A percentile compares a stretch with the other conserved stretches of the same genome.
These are phyloP conservation scores for Leptodontidium sp. DNA, from an alignment of 2,329 filamentous ascomycete species.

Conservation along the genomic window DNA sequence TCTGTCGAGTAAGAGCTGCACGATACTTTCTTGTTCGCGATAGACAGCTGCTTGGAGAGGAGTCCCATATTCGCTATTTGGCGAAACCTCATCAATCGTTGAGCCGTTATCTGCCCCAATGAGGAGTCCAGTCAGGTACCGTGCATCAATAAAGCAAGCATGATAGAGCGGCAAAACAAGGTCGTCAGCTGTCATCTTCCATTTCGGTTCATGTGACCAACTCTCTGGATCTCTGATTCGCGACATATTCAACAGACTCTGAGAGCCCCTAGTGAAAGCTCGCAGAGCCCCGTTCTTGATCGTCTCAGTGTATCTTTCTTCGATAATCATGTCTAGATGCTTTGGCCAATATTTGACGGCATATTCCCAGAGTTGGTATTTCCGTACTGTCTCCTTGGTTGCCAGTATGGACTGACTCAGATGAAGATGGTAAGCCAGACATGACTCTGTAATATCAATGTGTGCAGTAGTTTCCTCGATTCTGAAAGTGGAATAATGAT, in stretches of 20 bases:
- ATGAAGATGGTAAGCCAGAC: neutral
- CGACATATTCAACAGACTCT: conserved; percentile 8
- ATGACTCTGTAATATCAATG: neutral
- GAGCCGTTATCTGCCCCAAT: neutral
- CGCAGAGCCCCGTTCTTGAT: neutral
- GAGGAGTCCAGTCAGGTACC: neutral
- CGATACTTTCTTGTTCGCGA: neutral
- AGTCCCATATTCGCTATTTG: neutral
- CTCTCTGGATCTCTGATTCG: neutral
- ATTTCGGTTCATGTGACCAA: neutral
- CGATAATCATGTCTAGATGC: neutral
- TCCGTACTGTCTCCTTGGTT: neutral
- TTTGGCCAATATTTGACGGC: neutral
- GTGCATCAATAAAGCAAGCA: neutral
- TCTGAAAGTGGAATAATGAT: neutral
- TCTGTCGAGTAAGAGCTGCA: conserved; percentile 13
- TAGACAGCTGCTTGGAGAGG: conserved; percentile 12
- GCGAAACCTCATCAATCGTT: conserved; percentile 7
- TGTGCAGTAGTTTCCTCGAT: neutral
- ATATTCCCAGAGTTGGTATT: conserved; percentile 18
- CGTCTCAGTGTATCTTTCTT: neutral
- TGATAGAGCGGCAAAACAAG: conserved; percentile 6
- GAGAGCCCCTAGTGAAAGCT: conserved; percentile 2
- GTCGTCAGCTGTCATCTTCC: neutral
- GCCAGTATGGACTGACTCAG: neutral